Conservation (phyloP, 1,284 basidiomycete genomes). For the Austroboletus novae-zelandiae region DNA sequence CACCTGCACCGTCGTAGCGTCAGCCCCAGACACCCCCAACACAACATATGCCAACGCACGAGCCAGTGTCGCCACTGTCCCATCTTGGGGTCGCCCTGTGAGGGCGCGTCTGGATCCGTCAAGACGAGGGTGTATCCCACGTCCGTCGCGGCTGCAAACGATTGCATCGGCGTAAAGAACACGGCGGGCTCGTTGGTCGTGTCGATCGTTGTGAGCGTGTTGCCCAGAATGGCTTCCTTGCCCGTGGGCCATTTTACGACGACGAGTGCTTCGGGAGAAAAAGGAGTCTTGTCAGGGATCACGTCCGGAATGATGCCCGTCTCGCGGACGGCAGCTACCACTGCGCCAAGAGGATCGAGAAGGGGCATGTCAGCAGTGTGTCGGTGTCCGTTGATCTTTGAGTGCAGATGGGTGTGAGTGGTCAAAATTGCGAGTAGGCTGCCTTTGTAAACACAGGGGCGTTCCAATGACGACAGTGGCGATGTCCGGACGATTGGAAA, state of each 20-base stretch:
- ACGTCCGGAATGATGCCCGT: conserved; percentile 57
- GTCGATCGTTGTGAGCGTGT: conserved; percentile 45
- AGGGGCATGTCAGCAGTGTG: conserved; percentile 15
- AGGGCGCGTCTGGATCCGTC: conserved; percentile 70
- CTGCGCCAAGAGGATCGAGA: conserved; percentile 40
- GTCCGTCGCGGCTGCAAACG: conserved; percentile 37
- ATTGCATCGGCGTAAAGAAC: conserved; percentile 45
- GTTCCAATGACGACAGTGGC: conserved; percentile 11
- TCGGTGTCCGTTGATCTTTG: neutral
- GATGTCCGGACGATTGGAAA: neutral
- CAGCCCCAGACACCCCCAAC: neutral
- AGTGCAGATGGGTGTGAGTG: neutral
- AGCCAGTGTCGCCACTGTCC: conserved; percentile 67
- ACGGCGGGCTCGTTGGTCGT: conserved; percentile 54
- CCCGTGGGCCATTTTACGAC: conserved; percentile 50
- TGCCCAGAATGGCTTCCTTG: conserved; percentile 49
- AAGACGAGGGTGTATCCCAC: conserved; percentile 60
- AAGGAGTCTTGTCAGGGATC: conserved; percentile 40
- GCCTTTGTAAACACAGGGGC: conserved; percentile 11
- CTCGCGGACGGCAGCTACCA: conserved; percentile 39
- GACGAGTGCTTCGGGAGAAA: conserved; percentile 53
- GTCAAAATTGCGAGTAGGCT: neutral
- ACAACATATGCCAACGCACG: conserved; percentile 36
- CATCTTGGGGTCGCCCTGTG: conserved; percentile 50
- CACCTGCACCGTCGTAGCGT: conserved; percentile 36